phyloP scores from a whole-genome alignment of 345 rosid genomes.

The Salix exigua region DNA sequence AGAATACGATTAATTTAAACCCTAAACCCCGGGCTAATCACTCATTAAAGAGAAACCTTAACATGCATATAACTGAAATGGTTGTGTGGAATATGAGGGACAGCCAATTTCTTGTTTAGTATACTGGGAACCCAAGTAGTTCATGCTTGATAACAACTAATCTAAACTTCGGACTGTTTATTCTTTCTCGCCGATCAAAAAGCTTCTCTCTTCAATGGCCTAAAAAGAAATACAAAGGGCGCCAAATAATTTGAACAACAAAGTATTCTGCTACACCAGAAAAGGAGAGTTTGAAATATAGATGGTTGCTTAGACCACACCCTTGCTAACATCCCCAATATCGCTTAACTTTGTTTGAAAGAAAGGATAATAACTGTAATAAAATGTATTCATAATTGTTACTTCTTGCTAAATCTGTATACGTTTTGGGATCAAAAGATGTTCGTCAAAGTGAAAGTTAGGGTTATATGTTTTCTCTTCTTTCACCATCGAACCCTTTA shows the following conservation, averaged over 20 bases:
- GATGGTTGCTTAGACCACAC: slow-evolving; percentile 35
- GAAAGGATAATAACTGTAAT: slow-evolving; percentile 17
- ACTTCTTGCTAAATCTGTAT: slow-evolving; percentile 15
- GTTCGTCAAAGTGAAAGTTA: slow-evolving; percentile 35
- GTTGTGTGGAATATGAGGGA: background rate
- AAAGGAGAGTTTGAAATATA: slow-evolving; percentile 48
- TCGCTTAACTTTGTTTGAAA: slow-evolving; percentile 21
- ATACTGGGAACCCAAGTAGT: background rate
- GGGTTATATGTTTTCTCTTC: slow-evolving; percentile 33
- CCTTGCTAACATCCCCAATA: slow-evolving; percentile 20
- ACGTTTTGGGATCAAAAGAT: slow-evolving; percentile 15
- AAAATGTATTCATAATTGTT: slow-evolving; percentile 24
- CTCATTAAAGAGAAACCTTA: background rate
- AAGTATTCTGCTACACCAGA: slow-evolving; percentile 35
- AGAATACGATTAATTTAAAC: background rate
- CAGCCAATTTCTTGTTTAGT: background rate
- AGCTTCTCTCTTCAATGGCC: slow-evolving; percentile 47
- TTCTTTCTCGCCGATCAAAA: slow-evolving; percentile 50
- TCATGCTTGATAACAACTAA: slow-evolving; percentile 9
- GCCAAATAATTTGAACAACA: slow-evolving; percentile 42
- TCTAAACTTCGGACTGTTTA: slow-evolving; percentile 28
- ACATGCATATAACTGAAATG: background rate
- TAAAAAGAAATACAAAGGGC: slow-evolving; percentile 54
- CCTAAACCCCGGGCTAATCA: background rate
- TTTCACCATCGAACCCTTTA: slow-evolving; percentile 36